Conservation (phyloP, 1,284 basidiomycete genomes). For the Peniophora sp. region DNA sequence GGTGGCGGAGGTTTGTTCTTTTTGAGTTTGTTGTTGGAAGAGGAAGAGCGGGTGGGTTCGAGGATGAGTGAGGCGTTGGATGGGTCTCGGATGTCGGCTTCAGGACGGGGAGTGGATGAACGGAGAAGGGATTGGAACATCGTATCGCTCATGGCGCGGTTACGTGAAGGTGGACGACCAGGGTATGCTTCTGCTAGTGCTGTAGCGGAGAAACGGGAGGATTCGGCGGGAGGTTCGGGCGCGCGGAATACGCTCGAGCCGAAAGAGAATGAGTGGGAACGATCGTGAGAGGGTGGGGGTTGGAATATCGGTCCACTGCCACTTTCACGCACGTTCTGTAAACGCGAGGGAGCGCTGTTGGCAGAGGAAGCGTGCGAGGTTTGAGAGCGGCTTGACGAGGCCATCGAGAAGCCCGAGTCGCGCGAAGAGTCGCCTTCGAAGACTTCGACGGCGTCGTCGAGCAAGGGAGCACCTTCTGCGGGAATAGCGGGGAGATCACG, state of each 20-base stretch:
- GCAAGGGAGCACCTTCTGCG: conserved; percentile 30
- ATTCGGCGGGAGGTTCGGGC: conserved; percentile 11
- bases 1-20: conserved; percentile 31
- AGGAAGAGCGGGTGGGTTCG: conserved; percentile 5
- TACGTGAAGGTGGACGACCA: conserved; percentile 29
- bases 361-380: background rate
- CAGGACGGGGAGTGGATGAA: conserved; percentile 24
- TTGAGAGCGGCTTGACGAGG: conserved; percentile 3
- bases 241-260: conserved; percentile 49
- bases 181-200: conserved; percentile 17
- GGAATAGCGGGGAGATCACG: conserved; percentile 41
- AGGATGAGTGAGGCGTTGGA: conserved; percentile 38
- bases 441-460: conserved; percentile 35
- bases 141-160: conserved; percentile 52
- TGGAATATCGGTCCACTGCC: background rate
- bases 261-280: conserved; percentile 54
- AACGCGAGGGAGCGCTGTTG: background rate
- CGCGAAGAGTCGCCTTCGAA: conserved; percentile 20
- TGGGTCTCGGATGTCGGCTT: conserved; percentile 55
- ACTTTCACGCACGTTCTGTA: background rate
- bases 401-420: conserved; percentile 4
- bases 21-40: background rate
- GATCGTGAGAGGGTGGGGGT: conserved; percentile 17
- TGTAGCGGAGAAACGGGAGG: conserved; percentile 18
- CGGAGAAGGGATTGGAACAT: conserved; percentile 46